Conservation (phyloP, 2,329 filamentous ascomycete species). For the Exserohilum turcica region DNA sequence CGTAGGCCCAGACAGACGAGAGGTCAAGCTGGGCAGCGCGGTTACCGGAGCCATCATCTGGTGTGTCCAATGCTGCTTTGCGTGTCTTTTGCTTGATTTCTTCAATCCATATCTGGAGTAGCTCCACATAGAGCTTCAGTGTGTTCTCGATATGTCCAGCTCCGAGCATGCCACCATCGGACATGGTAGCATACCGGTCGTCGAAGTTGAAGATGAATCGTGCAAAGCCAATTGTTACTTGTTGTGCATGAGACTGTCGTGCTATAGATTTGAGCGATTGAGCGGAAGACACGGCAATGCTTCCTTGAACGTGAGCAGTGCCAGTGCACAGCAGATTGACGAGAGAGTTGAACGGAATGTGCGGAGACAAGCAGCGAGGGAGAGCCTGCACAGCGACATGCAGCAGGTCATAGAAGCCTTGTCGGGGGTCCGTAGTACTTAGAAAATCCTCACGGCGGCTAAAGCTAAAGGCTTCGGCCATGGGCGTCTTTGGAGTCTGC, state of each 20-base stretch:
- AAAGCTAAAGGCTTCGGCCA: conserved; percentile 93
- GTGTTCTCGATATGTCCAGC: conserved; percentile 95
- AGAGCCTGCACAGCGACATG: conserved; percentile 95
- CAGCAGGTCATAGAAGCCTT: conserved; percentile 92
- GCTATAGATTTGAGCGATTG: conserved; percentile 95
- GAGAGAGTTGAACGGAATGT: conserved; percentile 89
- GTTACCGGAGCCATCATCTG: conserved; percentile 70
- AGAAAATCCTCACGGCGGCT: conserved; percentile 78
- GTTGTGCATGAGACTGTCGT: conserved; percentile 87
- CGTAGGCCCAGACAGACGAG: conserved; percentile 86
- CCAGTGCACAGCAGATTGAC: conserved; percentile 96
- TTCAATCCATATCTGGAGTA: conserved; percentile 96
- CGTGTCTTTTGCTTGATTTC: conserved; percentile 87
- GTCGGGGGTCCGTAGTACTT: conserved; percentile 77
- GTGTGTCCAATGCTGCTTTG: conserved; percentile 67
- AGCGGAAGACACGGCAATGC: conserved; percentile 90
- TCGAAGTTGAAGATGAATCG: conserved; percentile 99
- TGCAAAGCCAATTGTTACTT: conserved; percentile 95
- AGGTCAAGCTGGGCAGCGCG: conserved; percentile 80
- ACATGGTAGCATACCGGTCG: conserved; percentile 96
- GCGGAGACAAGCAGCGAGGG: conserved; percentile 87
- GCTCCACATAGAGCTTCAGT: conserved; percentile 86
- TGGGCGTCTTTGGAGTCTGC: conserved; percentile 88
- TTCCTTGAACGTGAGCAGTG: conserved; percentile 90
- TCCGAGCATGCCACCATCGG: conserved; percentile 94